phyloP scores from a whole-genome alignment of 371 early-diverging fungal species.

The Zychaea mexicana region DNA sequence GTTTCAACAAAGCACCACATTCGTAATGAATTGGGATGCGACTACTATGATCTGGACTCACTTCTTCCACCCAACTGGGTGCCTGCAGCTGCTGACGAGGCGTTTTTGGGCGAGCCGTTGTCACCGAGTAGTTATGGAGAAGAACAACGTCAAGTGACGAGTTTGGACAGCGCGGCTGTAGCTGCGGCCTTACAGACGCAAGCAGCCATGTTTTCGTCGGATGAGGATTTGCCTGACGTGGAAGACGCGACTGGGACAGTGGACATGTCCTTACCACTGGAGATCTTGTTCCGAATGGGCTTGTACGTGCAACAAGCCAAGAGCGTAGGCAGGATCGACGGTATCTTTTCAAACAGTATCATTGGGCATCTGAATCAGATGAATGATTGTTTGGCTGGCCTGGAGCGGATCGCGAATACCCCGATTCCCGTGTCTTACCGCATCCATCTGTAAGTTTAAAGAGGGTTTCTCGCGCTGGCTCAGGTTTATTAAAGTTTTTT shows the following conservation, averaged over 20 bases:
- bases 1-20: constrained; percentile 74
- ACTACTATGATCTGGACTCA: constrained; percentile 56
- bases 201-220: constrained; percentile 24
- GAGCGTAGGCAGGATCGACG: constrained; percentile 49
- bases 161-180: too few relatives aligned
- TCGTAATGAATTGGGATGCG: constrained; percentile 64
- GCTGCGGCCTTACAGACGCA: constrained; percentile 1
- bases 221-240: constrained; percentile 48
- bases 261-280: constrained; percentile 62
- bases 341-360: constrained; percentile 49
- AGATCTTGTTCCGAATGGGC: constrained; percentile 59
- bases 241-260: not conserved
- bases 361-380: constrained; percentile 50
- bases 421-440: constrained; percentile 83
- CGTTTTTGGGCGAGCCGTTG: not conserved
- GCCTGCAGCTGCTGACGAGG: constrained; percentile 43
- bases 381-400: constrained; percentile 67
- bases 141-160: not conserved
- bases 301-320: constrained; percentile 55
- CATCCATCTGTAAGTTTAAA: constrained; percentile 63
- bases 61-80: constrained; percentile 54
- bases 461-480: too few relatives aligned
- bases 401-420: constrained; percentile 77
- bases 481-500: not conserved
- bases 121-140: not conserved